A percentile compares a stretch with the other conserved stretches of the same genome.
phyloP scores from a whole-genome alignment of 1,284 basidiomycete species.

The Puccinia brachypodii region DNA sequence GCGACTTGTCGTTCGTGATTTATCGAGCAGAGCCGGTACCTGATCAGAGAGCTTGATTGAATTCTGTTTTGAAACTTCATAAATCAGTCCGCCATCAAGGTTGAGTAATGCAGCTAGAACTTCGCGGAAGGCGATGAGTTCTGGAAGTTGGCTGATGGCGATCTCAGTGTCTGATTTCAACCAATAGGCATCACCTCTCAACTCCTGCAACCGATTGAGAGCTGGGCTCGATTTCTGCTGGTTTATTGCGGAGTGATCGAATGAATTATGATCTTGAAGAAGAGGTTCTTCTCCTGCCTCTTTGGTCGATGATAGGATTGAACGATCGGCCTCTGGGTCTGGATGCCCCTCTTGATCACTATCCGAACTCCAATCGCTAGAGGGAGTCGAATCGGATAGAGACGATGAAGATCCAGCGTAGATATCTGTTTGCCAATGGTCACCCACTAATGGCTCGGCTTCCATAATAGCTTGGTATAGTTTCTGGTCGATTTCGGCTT shows the following conservation, averaged over 20 bases:
- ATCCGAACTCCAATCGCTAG: slow-evolving; percentile 12
- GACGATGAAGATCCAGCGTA: slow-evolving; percentile 45
- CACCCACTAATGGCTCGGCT: slow-evolving; percentile 22
- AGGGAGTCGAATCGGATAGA: slow-evolving; percentile 1
- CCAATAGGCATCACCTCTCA: slow-evolving; percentile 18
- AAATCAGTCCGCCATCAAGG: slow-evolving; percentile 9
- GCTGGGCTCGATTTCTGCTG: not conserved
- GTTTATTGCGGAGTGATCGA: slow-evolving; percentile 1
- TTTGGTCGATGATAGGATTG: not conserved
- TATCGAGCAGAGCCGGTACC: slow-evolving; percentile 14
- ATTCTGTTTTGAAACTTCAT: not conserved
- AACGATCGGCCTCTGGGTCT: not conserved
- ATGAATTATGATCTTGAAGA: not conserved
- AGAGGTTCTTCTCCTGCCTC: not conserved
- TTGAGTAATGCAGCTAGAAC: slow-evolving; percentile 18
- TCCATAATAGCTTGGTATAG: slow-evolving; percentile 26
- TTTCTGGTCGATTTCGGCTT: slow-evolving; percentile 15
- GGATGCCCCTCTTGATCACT: not conserved
- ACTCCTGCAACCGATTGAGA: not conserved
- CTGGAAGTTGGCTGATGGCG: not conserved
- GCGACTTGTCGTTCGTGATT: not conserved
- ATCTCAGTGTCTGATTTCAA: not conserved
- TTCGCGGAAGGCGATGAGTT: slow-evolving; percentile 39
- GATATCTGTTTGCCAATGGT: slow-evolving; percentile 43
- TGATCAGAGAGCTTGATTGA: not conserved